phyloP scores from a whole-genome alignment of 2,329 filamentous ascomycete genomes.

The Monosporascus sp. region DNA sequence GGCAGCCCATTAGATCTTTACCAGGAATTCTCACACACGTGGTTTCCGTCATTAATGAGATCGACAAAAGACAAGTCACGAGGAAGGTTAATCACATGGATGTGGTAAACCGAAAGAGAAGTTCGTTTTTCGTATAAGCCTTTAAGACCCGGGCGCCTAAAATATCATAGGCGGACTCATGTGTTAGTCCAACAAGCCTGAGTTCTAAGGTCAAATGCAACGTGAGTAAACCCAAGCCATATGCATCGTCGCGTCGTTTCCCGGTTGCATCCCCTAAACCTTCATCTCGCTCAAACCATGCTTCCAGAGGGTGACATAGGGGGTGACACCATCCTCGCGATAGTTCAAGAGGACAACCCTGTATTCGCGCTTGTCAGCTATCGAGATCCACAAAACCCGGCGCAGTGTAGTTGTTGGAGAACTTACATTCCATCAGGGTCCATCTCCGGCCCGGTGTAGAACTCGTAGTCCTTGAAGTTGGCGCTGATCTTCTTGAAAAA shows the following conservation, averaged over 20 bases:
- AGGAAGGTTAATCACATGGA: not conserved
- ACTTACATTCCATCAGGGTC: slow-evolving; percentile 89
- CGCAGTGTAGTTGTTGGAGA: not conserved
- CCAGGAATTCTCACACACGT: not conserved
- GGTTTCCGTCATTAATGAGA: not conserved
- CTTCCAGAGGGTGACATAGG: slow-evolving; percentile 91
- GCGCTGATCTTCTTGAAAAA: slow-evolving; percentile 74
- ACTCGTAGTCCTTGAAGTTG: slow-evolving; percentile 96
- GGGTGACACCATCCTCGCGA: slow-evolving; percentile 91
- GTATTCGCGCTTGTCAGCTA: slow-evolving; percentile 2
- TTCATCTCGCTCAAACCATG: slow-evolving; percentile 85
- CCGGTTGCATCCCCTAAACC: slow-evolving; percentile 58
- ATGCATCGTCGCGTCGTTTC: slow-evolving; percentile 1
- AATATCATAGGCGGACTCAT: slow-evolving; percentile 13
- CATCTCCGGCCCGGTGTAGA: slow-evolving; percentile 89
- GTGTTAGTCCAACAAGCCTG: slow-evolving; percentile 16
- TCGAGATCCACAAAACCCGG: slow-evolving; percentile 5
- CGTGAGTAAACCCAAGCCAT: slow-evolving; percentile 11
- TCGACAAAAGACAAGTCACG: not conserved
- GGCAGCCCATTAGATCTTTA: not conserved
- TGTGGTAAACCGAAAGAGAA: not conserved
- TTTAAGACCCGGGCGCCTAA: slow-evolving; percentile 8
- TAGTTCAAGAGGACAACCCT: slow-evolving; percentile 94
- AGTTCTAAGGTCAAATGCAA: slow-evolving; percentile 9
- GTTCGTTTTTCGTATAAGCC: slow-evolving; percentile 4